phyloP scores from a whole-genome alignment of 2,329 filamentous ascomycete species.

The Botrytis porri region DNA sequence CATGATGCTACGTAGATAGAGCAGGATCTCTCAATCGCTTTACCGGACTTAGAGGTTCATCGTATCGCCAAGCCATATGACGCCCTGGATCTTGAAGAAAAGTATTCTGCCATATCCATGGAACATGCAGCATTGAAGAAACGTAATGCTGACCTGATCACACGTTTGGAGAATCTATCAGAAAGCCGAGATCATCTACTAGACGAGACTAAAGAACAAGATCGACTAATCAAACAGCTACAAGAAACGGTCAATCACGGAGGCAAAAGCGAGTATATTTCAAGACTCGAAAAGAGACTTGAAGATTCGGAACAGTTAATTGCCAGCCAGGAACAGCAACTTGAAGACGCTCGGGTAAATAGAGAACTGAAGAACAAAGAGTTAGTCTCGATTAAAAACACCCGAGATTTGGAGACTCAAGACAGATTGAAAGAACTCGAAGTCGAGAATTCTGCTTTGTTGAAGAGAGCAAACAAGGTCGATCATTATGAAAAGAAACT shows the following conservation, averaged over 20 bases:
- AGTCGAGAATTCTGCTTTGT: slow-evolving; percentile 55
- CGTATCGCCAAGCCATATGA: slow-evolving; percentile 1
- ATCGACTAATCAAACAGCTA: slow-evolving; percentile 43
- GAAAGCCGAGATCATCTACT: slow-evolving; percentile 59
- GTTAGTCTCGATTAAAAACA: slow-evolving; percentile 45
- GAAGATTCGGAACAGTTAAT: slow-evolving; percentile 71
- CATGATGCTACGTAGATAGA: slow-evolving; percentile 2
- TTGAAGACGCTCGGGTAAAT: slow-evolving; percentile 50
- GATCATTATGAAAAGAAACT: slow-evolving; percentile 63
- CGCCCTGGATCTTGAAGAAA: slow-evolving; percentile 46
- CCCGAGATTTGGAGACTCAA: slow-evolving; percentile 48
- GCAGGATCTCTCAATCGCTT: slow-evolving; percentile 14
- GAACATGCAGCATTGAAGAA: slow-evolving; percentile 57
- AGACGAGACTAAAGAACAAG: slow-evolving; percentile 53
- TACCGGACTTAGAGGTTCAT: background rate
- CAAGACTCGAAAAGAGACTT: slow-evolving; percentile 54
- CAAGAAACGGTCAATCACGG: slow-evolving; percentile 45
- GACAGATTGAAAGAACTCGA: slow-evolving; percentile 56
- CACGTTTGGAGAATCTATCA: slow-evolving; percentile 58
- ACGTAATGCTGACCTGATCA: slow-evolving; percentile 56
- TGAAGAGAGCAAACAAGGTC: slow-evolving; percentile 61
- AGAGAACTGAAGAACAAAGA: slow-evolving; percentile 48
- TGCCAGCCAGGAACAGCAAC: slow-evolving; percentile 63
- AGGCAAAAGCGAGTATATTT: slow-evolving; percentile 51
- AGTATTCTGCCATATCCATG: slow-evolving; percentile 40